Conservation (phyloP, 202 grass and related monocot genomes). For the Brachypodium distachyon region DNA sequence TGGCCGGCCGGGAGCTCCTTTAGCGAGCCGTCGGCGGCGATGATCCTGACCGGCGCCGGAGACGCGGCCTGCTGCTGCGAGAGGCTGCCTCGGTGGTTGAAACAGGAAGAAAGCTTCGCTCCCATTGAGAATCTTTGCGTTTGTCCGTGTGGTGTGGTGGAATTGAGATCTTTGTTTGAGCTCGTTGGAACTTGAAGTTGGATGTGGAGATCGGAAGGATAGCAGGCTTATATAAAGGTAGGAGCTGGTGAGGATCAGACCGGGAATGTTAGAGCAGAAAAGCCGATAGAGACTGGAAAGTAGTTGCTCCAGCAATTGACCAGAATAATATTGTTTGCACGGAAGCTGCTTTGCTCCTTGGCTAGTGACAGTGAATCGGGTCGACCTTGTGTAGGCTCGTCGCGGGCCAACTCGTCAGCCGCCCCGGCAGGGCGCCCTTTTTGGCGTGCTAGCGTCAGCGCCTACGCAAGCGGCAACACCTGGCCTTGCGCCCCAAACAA, state of each 20-base stretch:
- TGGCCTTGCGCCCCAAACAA: background rate
- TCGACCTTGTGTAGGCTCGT: background rate
- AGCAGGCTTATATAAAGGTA: background rate
- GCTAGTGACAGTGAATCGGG: background rate
- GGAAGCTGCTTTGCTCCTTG: background rate
- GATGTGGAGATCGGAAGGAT: background rate
- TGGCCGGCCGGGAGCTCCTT: conserved; percentile 14
- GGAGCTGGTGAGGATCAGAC: background rate
- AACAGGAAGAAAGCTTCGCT: conserved; percentile 34
- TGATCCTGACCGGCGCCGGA: conserved; percentile 21
- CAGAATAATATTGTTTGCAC: too few relatives aligned
- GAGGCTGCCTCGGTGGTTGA: background rate
- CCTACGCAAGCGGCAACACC: too few relatives aligned
- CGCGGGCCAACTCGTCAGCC: background rate
- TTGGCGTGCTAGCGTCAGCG: background rate
- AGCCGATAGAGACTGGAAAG: too few relatives aligned
- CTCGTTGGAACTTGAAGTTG: background rate
- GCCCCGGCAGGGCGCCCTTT: background rate
- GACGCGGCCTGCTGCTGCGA: background rate
- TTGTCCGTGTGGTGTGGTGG: background rate
- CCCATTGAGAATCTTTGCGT: conserved; percentile 38
- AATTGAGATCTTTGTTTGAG: background rate
- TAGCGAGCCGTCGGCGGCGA: conserved; percentile 44
- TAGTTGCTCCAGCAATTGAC: too few relatives aligned
- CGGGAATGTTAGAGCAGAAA: too few relatives aligned